phyloP scores from a whole-genome alignment of 1,284 basidiomycete genomes.

The Ceratobasidium sp. region DNA sequence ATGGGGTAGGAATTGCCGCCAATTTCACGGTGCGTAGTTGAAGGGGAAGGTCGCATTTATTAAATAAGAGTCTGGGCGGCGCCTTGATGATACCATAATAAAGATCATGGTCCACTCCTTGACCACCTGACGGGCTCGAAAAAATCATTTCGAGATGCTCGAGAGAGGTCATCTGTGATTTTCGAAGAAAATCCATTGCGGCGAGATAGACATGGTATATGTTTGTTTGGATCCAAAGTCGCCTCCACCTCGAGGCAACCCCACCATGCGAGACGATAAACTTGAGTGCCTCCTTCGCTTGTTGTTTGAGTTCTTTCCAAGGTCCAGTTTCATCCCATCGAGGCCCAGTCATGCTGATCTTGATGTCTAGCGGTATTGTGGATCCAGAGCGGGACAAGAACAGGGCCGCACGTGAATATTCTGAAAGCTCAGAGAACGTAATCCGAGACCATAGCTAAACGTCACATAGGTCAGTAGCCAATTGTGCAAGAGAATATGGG shows the following conservation, averaged over 20 bases:
- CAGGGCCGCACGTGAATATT: neutral
- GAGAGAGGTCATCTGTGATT: neutral
- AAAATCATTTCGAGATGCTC: neutral
- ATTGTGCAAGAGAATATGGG: neutral
- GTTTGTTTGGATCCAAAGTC: neutral
- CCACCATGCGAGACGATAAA: constrained; percentile 31
- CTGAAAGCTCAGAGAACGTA: neutral
- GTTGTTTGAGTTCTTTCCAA: neutral
- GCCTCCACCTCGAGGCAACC: constrained; percentile 9
- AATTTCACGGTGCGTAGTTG: neutral
- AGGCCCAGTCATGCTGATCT: neutral
- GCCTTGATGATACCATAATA: neutral
- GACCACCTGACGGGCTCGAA: neutral
- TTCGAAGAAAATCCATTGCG: neutral
- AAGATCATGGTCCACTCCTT: neutral
- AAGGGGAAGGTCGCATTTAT: neutral
- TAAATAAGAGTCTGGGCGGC: neutral
- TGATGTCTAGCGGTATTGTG: neutral
- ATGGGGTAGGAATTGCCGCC: neutral
- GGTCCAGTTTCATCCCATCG: neutral
- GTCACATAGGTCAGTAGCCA: neutral
- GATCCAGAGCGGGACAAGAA: neutral
- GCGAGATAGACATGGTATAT: neutral
- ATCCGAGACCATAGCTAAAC: constrained; percentile 28
- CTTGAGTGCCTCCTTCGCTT: neutral